Evolutionary conservation across 208 protist species (phyloP), one percentile per base, ranked within the genome.

Genomic region (Leishmania tropica): DNA sequence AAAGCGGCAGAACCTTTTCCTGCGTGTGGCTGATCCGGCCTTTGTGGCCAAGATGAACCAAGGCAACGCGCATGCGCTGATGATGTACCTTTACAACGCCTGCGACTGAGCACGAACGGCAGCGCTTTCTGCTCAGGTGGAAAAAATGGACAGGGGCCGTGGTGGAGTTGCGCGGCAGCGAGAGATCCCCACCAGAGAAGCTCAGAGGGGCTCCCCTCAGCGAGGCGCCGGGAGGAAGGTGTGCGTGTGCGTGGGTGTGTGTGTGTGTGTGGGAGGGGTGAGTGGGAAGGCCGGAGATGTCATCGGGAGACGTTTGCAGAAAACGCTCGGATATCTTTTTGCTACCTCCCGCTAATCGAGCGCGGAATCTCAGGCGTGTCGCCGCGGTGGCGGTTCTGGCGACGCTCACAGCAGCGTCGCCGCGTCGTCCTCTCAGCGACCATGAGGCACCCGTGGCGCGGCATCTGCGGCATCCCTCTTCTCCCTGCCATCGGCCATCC

Each of bases 1-100:
- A 76, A 94, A 96, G 81, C 76, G 64, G 45, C 89, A 94, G 79
- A 98, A 98, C 87, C 70, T 96, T 21, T 98, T 98, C 85, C 75
- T 98, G 65, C 94, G 96, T 47, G 87, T 92, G n/a, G 85, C 78
- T 51, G 92, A 97, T n/a, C 79, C 79, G 0, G 67, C 45, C 0
- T 96, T 95, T 76, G 80, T 89, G 40, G 37, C 56, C 51, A 45
- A 24, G 31, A 95, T 96, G 91, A 78, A 88, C 42, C 77, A 86
- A 28, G 87, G 85, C 17, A 80, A 42, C 35, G 84, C 84, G 31
- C 80, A 88, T 3, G 76, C 87, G 79, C 84, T 95, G 13, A 96
- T 96, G 94, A 68, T 89, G 45, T 86, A 93, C 76, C 81, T 97
- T 3, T 97, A 97, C 85, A 93, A 97, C 79, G 86, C 91, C 2